A percentile compares a stretch with the other conserved stretches of the same genome.
phyloP scores from a whole-genome alignment of 192 early-diverging fungal genomes.

The Obelidium mucronatum region DNA sequence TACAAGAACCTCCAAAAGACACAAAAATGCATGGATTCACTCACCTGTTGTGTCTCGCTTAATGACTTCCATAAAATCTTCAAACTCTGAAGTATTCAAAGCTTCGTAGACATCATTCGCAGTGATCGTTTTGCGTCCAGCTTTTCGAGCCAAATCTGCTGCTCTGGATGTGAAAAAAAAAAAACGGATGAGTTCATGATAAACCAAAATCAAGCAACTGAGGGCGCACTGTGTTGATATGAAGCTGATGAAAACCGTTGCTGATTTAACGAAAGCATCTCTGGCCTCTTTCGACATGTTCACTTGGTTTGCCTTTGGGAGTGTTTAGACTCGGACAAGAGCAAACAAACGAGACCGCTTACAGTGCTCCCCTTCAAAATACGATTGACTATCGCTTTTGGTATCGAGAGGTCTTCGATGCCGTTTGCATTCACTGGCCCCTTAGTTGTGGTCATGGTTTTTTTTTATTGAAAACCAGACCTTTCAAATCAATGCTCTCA shows the following conservation, averaged over 20 bases:
- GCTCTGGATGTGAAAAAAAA: not conserved
- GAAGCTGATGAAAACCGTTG: constrained; percentile 28
- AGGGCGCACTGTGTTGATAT: constrained; percentile 15
- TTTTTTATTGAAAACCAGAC: too few relatives aligned
- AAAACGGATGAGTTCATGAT: not conserved
- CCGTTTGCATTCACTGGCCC: constrained; percentile 1
- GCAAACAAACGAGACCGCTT: too few relatives aligned
- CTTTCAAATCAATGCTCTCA: too few relatives aligned
- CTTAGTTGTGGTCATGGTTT: not conserved
- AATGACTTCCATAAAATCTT: constrained; percentile 2
- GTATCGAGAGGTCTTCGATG: constrained; percentile 29
- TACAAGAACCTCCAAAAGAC: not conserved
- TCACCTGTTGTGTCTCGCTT: constrained; percentile 14
- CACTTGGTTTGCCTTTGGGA: not conserved
- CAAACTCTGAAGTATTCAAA: not conserved
- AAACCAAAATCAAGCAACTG: too few relatives aligned
- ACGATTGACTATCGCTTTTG: constrained; percentile 20
- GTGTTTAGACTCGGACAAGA: not conserved
- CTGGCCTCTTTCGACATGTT: constrained; percentile 24
- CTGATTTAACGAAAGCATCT: constrained; percentile 20
- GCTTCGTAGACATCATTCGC: constrained; percentile 29
- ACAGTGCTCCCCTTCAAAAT: constrained; percentile 13
- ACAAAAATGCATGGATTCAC: not conserved
- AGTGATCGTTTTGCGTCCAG: constrained; percentile 23
- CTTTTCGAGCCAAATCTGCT: not conserved